phyloP scores from a whole-genome alignment of 495 filamentous ascomycete species.

The Xylaria sp. region DNA sequence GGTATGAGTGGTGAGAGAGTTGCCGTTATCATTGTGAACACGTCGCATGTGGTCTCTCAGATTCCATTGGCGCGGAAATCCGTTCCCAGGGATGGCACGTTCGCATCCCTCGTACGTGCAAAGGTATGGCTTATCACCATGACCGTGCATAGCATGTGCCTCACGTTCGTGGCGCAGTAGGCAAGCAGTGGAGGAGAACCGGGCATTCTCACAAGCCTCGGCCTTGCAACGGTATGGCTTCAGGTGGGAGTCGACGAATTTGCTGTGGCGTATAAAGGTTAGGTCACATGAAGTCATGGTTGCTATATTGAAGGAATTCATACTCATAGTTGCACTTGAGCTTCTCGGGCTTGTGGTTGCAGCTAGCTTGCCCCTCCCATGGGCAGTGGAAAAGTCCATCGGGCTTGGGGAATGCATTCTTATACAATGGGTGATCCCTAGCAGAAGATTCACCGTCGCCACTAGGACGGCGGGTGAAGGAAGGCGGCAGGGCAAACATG shows the following conservation, averaged over 20 bases:
- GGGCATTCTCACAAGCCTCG: constrained; percentile 74
- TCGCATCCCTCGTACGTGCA: constrained; percentile 87
- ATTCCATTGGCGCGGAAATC: constrained; percentile 94
- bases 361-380: constrained; percentile 74
- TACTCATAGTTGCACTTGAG: constrained; percentile 99
- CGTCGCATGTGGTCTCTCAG: constrained; percentile 93
- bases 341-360: constrained; percentile 84
- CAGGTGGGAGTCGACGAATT: constrained; percentile 92
- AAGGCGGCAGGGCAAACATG: constrained; percentile 51
- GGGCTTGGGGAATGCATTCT: constrained; percentile 64
- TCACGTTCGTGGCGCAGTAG: constrained; percentile 94
- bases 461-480: constrained; percentile 55
- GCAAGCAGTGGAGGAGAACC: constrained; percentile 92
- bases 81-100: constrained; percentile 76
- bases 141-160: constrained; percentile 92
- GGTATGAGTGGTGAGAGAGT: constrained; percentile 41
- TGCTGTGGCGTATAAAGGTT: constrained; percentile 60
- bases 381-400: constrained; percentile 93
- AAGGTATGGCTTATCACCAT: constrained; percentile 87
- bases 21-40: constrained; percentile 79
- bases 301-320: constrained; percentile 43
- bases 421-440: constrained; percentile 80
- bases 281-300: constrained; percentile 27
- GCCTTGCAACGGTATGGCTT: constrained; percentile 93
- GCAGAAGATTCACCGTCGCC: constrained; percentile 66